phyloP scores from a whole-genome alignment of 2,329 filamentous ascomycete species.

The Cercospora sp. region DNA sequence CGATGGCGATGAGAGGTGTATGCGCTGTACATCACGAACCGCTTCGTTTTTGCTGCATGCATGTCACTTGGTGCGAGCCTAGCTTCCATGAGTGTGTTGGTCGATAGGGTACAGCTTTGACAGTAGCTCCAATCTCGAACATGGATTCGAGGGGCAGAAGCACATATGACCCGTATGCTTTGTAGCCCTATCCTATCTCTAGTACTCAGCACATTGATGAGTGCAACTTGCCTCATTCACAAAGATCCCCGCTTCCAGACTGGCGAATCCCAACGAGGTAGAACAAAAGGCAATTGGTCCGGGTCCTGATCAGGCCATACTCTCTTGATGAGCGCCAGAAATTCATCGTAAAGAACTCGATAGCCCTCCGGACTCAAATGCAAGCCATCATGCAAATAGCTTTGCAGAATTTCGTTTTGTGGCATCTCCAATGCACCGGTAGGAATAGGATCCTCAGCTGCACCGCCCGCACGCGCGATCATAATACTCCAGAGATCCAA shows the following conservation, averaged over 20 bases:
- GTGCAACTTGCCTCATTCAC: constrained; percentile 11
- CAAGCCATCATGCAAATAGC: constrained; percentile 59
- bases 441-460: constrained; percentile 37
- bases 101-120: not conserved
- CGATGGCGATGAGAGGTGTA: not conserved
- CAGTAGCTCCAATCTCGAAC: not conserved
- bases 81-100: not conserved
- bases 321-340: constrained; percentile 53
- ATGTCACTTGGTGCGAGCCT: not conserved
- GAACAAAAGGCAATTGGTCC: constrained; percentile 53
- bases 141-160: not conserved
- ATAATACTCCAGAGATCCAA: constrained; percentile 80
- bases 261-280: constrained; percentile 55
- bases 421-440: constrained; percentile 59
- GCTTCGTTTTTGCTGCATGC: not conserved
- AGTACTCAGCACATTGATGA: not conserved
- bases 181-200: not conserved
- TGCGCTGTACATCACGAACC: not conserved
- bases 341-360: constrained; percentile 55
- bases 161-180: not conserved
- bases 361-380: constrained; percentile 62
- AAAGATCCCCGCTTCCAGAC: not conserved
- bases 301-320: constrained; percentile 59
- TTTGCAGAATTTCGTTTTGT: constrained; percentile 56
- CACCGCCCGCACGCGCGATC: constrained; percentile 64